Conservation (phyloP, 331 rosid species). For the Arachis monticola region DNA sequence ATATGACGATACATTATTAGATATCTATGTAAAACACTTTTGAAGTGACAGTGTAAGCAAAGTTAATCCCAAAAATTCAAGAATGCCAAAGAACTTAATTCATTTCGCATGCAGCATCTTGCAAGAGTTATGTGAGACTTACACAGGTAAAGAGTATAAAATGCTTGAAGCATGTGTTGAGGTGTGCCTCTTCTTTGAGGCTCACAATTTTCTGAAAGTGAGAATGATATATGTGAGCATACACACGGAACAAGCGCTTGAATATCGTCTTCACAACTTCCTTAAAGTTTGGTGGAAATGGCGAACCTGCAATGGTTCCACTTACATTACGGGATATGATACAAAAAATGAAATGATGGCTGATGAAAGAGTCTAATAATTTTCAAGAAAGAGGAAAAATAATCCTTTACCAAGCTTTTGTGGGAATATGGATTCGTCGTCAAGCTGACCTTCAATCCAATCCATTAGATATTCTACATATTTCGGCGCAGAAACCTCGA, state of each 20-base stretch:
- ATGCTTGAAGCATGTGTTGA: constrained; percentile 99
- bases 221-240: constrained; percentile 98
- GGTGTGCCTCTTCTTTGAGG: constrained; percentile 99
- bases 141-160: constrained; percentile 96
- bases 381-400: neutral
- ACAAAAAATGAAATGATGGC: constrained; percentile 29
- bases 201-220: constrained; percentile 99
- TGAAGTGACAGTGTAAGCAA: no score
- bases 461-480: constrained; percentile 99
- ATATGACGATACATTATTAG: no score
- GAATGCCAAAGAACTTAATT: constrained; percentile 1
- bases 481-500: constrained; percentile 98
- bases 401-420: constrained; percentile 83
- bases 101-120: neutral
- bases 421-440: constrained; percentile 97
- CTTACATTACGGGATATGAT: neutral
- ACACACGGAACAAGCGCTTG: constrained; percentile 95
- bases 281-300: constrained; percentile 90
- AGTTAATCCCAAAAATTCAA: neutral
- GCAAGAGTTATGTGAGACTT: constrained; percentile 47
- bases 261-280: constrained; percentile 98
- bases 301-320: constrained; percentile 66
- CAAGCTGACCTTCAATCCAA: constrained; percentile 98
- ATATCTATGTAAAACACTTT: no score
- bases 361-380: constrained; percentile 9